Base-by-base conservation (phyloP, 306 rosid species). In the Gleditsia sinensis region DNA sequence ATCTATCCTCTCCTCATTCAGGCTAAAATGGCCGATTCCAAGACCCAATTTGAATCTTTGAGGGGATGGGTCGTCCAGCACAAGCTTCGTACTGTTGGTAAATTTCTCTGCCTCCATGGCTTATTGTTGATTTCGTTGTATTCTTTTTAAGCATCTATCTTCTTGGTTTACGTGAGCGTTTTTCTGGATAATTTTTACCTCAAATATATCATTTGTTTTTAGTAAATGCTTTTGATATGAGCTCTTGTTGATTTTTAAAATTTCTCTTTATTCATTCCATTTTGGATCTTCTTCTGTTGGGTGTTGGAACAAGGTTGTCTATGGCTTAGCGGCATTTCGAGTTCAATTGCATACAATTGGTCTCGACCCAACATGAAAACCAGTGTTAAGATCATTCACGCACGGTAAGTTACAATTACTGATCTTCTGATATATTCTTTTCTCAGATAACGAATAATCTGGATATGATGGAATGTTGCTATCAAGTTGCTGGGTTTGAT, bases 81-180 rank as follows among this genome's bases (percentile, higher is more conserved):
- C 78, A 93, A 91, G 82, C 96, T 93, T 33, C 96, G 98, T 39
- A 40, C 97, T 72, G 97, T 93, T 74, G 98, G 98, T 93, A 85
- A 70, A 39, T 81, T 72, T 40, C 12, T 53, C 25, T 14, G 30
- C 8, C 21, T 40, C 11, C 4, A 6, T 0, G 11, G 1, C 55
- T 55, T 0, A 3, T 40, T 36, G 1, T 5, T 51, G 10, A 56
- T 56, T 10, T 39, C 6, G 0, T 40, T 46, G 0, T 2, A 3
- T 67, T 50, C 50, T 5, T 54, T 25, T 64, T 13, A 61, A 34
- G 8, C 19, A 9, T 55, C 50, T 17, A 13, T 24, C 4, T 40
- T 10, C 16, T 40, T 40, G 16, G 45, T 40, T 62, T 64, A 13
- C 23, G 13, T 2, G 0, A 7, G 10, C 2, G 9, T n/a, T 37